Evolutionary conservation across 805 yeast genomes (phyloP).

Genomic region (Schizosaccharomyces lindneri): DNA sequence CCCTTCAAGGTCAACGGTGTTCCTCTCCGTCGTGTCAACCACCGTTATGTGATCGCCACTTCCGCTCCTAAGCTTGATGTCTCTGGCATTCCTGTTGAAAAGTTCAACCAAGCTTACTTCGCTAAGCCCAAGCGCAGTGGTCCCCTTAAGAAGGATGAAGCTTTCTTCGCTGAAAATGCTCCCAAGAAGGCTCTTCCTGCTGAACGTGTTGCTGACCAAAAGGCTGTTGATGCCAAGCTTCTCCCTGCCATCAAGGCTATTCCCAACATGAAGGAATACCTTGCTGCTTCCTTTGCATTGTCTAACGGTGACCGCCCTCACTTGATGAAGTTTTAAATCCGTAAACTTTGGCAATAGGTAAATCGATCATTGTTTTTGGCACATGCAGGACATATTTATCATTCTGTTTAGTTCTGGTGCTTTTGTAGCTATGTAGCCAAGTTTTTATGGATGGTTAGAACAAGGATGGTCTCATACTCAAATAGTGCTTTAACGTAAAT

Average conservation of each 20-base stretch:
- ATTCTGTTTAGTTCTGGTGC: background rate
- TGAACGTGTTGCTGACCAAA: constrained; percentile 92
- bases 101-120: constrained; percentile 84
- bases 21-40: constrained; percentile 79
- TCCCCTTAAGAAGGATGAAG: constrained; percentile 58
- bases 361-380: background rate
- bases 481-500: too few relatives aligned
- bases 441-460: background rate
- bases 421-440: background rate
- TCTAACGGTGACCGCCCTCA: constrained; percentile 97
- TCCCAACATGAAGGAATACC: constrained; percentile 89
- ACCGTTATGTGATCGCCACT: constrained; percentile 97
- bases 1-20: constrained; percentile 99
- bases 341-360: background rate
- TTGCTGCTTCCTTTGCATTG: constrained; percentile 84
- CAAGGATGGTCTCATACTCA: too few relatives aligned
- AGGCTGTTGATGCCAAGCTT: constrained; percentile 76
- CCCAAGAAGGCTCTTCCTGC: constrained; percentile 75
- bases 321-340: constrained; percentile 65
- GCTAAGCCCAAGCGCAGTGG: constrained; percentile 80
- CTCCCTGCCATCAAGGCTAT: constrained; percentile 89
- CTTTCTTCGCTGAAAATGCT: constrained; percentile 55
- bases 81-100: constrained; percentile 58
- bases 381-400: background rate
- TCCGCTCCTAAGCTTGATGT: constrained; percentile 63